These are phyloP conservation scores for Hanseniaspora vineae DNA, from an alignment of 805 yeast species.

Conservation along the genomic window DNA sequence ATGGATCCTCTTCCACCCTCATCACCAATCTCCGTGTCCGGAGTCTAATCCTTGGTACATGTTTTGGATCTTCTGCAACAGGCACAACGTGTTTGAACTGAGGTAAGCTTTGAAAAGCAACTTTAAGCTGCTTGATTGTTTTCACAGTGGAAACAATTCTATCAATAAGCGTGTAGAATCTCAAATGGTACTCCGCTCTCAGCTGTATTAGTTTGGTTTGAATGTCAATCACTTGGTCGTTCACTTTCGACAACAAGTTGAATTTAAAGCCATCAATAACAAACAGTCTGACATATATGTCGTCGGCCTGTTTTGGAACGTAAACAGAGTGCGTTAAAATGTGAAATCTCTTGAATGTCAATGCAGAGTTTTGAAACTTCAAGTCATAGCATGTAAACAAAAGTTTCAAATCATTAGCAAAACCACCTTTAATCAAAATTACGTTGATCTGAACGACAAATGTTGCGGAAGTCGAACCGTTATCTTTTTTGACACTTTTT, in stretches of 20 bases:
- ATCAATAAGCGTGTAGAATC: conserved; percentile 37
- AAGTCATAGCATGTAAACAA: conserved; percentile 9
- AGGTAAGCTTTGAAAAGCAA: conserved; percentile 28
- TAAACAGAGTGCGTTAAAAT: conserved; percentile 20
- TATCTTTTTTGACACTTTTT: neutral
- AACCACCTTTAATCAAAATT: conserved; percentile 10
- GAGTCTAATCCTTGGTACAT: conserved; percentile 31
- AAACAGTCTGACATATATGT: neutral
- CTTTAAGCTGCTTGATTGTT: conserved; percentile 31
- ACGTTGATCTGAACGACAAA: no score
- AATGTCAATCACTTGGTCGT: neutral
- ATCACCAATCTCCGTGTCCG: conserved; percentile 31
- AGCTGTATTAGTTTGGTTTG: conserved; percentile 11
- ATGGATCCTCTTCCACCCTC: conserved; percentile 50
- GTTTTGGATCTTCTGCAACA: conserved; percentile 16
- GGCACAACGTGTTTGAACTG: conserved; percentile 17
- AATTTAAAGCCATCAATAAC: neutral
- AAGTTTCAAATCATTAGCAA: conserved; percentile 18
- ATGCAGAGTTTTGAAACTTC: conserved; percentile 2
- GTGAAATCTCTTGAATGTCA: conserved; percentile 8
- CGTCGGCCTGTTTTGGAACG: conserved; percentile 8
- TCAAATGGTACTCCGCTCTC: conserved; percentile 24
- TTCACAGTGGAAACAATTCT: conserved; percentile 36
- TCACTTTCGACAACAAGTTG: neutral
- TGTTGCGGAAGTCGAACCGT: no score